Base-by-base conservation (phyloP, 2,329 filamentous ascomycete genomes). In the Periconia macrospinosa region DNA sequence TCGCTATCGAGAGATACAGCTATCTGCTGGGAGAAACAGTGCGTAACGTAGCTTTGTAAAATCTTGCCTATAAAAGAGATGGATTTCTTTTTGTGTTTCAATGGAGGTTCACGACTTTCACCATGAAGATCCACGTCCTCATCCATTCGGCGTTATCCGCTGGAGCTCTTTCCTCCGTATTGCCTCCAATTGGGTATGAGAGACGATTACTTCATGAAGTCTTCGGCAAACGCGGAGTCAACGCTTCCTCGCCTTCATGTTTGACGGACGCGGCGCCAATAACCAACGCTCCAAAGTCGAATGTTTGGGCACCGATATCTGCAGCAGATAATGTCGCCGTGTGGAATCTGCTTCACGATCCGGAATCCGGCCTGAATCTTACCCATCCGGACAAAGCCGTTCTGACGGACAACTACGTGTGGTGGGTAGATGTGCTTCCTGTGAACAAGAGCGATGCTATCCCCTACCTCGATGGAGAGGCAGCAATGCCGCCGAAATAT, bases 401-500 rank as follows among this genome's bases (percentile, higher is more conserved):
- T 6, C 57, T 74, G 7, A 76, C 73, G 2, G 77, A 81, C 59
- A 82, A 81, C 62, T 76, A 76, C 47, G 71, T 81, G 40, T 61
- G 71, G 56, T 77, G 72, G 61, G 72, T 82, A 18, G 80, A 82
- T 56, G 75, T 76, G 1, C 66, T 83, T 2, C 77, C 73, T 30
- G 68, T 76, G 8, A 83, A 83, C 66, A 83, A 83, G 59, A 74
- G 76, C 0, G 71, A 73, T 43, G 78, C 74, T 1, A 59, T 82
- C 8, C 68, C 74, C 0, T 83, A 78, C 58, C 60, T 82, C 1
- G 75, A 79, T 46, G 70, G 70, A 15, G 60, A 69, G 19, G 73
- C 59, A 1, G 41, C 55, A 10, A 52, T 60, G 5, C 79, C 79
- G 1, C 51, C 66, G 11, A 72, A 76, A 14, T 82, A 77, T 63